Percentiles rank a stretch among this genome's conserved stretches.
These are phyloP conservation scores for Malbranchea cinnamomea DNA, from an alignment of 2,329 filamentous ascomycete genomes.

Conservation along the genomic window DNA sequence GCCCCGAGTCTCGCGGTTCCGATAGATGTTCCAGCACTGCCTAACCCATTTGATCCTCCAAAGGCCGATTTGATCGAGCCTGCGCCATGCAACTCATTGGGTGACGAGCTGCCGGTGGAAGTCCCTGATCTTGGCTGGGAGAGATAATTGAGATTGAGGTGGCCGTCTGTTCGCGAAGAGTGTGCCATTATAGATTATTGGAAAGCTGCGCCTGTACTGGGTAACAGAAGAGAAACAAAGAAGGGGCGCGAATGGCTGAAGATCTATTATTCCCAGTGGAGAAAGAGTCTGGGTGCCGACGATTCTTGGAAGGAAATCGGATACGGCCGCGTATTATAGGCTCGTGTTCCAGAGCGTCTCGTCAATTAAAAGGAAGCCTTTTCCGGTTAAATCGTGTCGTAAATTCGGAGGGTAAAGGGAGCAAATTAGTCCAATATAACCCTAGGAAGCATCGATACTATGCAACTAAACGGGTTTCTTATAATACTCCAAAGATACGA, in stretches of 20 bases:
- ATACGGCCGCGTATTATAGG: too few species aligned
- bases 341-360: too few species aligned
- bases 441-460: too few species aligned
- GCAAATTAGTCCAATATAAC: too few species aligned
- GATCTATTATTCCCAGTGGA: constrained; percentile 5
- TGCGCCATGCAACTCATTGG: constrained; percentile 55
- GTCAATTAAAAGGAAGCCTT: too few species aligned
- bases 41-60: constrained; percentile 50
- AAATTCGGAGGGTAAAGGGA: too few species aligned
- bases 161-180: constrained; percentile 60
- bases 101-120: constrained; percentile 66
- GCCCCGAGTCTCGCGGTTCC: constrained; percentile 59
- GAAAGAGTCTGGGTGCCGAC: too few species aligned
- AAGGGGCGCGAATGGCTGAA: too few species aligned
- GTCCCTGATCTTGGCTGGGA: constrained; percentile 60
- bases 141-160: constrained; percentile 72
- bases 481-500: too few species aligned
- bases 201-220: background rate
- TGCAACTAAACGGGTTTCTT: too few species aligned
- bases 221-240: constrained; percentile 1
- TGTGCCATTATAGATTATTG: constrained; percentile 89
- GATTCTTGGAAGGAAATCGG: too few species aligned
- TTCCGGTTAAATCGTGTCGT: too few species aligned
- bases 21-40: constrained; percentile 33
- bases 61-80: constrained; percentile 57